Evolutionary conservation across 2,329 filamentous ascomycete species (phyloP), one percentile per base, ranked within the genome.

Genomic region (Myrmaecium sp.): DNA sequence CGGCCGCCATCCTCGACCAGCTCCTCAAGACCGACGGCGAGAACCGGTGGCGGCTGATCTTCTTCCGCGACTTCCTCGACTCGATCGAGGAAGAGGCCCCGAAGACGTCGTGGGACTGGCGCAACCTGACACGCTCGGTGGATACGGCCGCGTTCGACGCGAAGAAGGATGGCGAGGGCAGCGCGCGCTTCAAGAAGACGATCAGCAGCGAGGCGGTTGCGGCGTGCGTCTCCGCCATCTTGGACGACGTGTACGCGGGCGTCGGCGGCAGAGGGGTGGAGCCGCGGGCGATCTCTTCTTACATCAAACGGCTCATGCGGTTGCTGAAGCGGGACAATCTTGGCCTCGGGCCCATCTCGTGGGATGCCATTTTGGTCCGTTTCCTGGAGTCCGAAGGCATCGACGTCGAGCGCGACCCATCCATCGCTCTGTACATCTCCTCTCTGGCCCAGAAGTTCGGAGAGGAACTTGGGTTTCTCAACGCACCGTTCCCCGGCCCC

Each of bases 181-280:
- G 42, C 23, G 37, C 36, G 6, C 38, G 41, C 20, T 51, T 57
- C 6, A 43, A 46, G 19, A 46, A 53, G 26, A 69, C 63, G 0
- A 58, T 74, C 37, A 72, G 66, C 38, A 54, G 55, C 21, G 69
- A 74, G 43, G 57, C 73, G 7, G 55, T 72, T 14, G 51, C 58
- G 27, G 61, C 64, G 5, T 56, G 69, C 21, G 47, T 69, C 16
- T 63, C 69, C 36, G 62, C 58, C 10, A 41, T 69, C 9, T 40
- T 62, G 21, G 64, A 59, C 32, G 38, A 43, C 8, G 41, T 60
- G 21, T 12, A 7, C 5, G 36, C 57, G 13, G 59, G 58, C 23
- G 51, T 56, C 13, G 54, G 53, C n/a, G 30, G 33, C 17, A 38
- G 51, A 33, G 55, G 55, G 17, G 54, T 37, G 33, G 40, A 34